Base-by-base conservation (phyloP, 176 grass and related monocot genomes). In the Ensete ventricosum region DNA sequence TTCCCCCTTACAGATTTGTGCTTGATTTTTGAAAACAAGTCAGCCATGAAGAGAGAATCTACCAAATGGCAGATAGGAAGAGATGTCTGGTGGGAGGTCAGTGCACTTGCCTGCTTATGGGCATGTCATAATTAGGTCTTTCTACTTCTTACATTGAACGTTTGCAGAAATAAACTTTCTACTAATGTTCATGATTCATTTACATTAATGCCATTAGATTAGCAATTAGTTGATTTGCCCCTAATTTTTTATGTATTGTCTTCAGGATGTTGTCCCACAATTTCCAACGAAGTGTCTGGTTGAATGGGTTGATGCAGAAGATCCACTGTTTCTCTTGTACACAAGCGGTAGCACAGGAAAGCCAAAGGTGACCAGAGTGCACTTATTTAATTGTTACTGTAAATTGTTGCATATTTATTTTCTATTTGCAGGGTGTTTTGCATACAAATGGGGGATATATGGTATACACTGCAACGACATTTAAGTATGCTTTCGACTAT, bases 261-360 rank as follows among this genome's bases (percentile, higher is more conserved):
- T 63, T 53, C 55, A 94, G 91, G 94, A 97, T 83, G 80, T 82
- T 76, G 90, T 91, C 49, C 83, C 88, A 11, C 79, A 84, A 77
- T 93, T 93, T 82, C 78, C 84, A 74, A 80, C 72, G 19, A 93
- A 90, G 67, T 97, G 93, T 70, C 79, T 79, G 67, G 84, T 97
- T 22, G 88, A 93, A 87, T 97, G 94, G 90, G 87, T 97, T 72
- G 94, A 97, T 82, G 90, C 90, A 86, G 94, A 97, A 78, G 94
- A 97, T 89, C 88, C 94, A 67, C 81, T 97, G 24, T 97, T 97
- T 89, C 94, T 97, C 84, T 76, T 97, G 13, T 97, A 97, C 57
- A 93, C 90, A 13, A 97, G 94, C 83, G 90, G 90, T n/a, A 97
- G 94, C 83, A 97, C 94, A 78, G 94, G 94, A 72, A 93, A 93